These are phyloP conservation scores for Trebouxia gelatinosa DNA, from an alignment of 163 green algal species.

Conservation along the genomic window DNA sequence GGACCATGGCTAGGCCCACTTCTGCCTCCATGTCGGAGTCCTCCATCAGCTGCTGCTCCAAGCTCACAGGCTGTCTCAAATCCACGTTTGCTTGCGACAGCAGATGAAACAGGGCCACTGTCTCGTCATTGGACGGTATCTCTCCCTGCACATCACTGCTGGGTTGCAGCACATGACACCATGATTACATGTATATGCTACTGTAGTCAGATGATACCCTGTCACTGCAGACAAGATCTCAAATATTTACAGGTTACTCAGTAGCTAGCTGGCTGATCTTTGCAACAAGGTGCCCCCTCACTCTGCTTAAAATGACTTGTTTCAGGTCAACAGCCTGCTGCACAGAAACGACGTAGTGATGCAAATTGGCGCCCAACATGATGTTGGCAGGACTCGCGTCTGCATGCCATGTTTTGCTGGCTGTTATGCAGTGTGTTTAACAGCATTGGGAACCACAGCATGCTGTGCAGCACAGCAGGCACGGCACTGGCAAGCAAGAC, in stretches of 20 bases:
- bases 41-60: conserved; percentile 61
- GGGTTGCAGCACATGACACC: no score
- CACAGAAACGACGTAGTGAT: background rate
- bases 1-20: conserved; percentile 57
- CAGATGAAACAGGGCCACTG: conserved; percentile 19
- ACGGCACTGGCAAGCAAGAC: background rate
- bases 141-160: conserved; percentile 18
- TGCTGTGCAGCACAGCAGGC: background rate
- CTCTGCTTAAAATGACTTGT: no score
- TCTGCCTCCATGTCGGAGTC: conserved; percentile 58
- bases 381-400: background rate
- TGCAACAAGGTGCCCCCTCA: no score
- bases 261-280: no score
- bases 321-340: no score
- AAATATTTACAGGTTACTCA: no score
- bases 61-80: conserved; percentile 57
- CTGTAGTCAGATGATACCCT: no score
- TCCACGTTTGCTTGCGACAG: conserved; percentile 46
- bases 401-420: background rate
- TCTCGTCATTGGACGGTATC: conserved; percentile 4
- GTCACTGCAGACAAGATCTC: no score
- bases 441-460: background rate
- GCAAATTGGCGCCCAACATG: background rate
- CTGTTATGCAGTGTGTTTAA: background rate
- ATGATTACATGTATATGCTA: no score